phyloP scores from a whole-genome alignment of 441 rosid genomes.

The Lepidium campestre region DNA sequence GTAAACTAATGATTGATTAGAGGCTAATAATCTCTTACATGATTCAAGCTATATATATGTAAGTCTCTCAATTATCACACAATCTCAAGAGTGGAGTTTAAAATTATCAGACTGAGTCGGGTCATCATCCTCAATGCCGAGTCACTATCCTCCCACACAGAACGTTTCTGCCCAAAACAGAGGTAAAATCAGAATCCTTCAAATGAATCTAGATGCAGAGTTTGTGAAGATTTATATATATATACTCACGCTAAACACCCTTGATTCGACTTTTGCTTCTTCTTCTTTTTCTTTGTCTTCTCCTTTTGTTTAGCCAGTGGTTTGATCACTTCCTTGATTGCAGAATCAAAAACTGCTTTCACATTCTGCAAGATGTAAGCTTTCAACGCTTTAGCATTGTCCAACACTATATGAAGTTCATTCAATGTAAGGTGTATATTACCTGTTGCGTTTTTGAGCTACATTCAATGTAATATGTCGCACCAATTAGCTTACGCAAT shows the following conservation, averaged over 20 bases:
- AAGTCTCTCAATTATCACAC: constrained; percentile 16
- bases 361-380: constrained; percentile 57
- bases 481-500: constrained; percentile 88
- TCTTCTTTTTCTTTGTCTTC: constrained; percentile 35
- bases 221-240: background rate
- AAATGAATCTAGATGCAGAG: background rate
- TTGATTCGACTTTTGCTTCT: constrained; percentile 40
- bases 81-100: constrained; percentile 19
- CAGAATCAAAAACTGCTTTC: constrained; percentile 93
- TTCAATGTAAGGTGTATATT: background rate
- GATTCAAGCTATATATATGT: constrained; percentile 11
- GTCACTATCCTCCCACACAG: constrained; percentile 61
- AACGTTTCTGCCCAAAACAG: constrained; percentile 47
- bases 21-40: constrained; percentile 24
- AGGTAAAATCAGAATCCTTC: constrained; percentile 9
- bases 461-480: constrained; percentile 87
- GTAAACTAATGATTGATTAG: constrained; percentile 23
- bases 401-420: background rate
- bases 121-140: constrained; percentile 18
- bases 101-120: constrained; percentile 6
- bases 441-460: constrained; percentile 99
- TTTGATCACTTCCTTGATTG: constrained; percentile 85
- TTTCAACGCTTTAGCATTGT: background rate
- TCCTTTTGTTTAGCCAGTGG: constrained; percentile 75
- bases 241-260: constrained; percentile 80